Evolutionary conservation across 345 rosid species (phyloP).

Genomic region (Eucalyptus cloeziana): DNA sequence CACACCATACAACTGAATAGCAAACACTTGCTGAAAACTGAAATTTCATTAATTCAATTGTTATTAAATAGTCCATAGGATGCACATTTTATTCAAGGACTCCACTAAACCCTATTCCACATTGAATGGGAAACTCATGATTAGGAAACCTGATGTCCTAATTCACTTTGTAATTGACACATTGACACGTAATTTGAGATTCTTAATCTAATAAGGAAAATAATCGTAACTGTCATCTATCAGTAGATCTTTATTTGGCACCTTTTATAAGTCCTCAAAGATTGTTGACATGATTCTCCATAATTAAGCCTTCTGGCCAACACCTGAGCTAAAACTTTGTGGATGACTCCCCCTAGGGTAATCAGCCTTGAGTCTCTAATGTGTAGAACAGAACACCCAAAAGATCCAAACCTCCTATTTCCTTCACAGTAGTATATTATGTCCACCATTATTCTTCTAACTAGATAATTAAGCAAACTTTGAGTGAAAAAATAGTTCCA

Average conservation of each 20-base stretch:
- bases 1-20: neutral
- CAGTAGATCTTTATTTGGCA: neutral
- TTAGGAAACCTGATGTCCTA: neutral
- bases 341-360: neutral
- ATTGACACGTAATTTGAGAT: neutral
- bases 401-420: neutral
- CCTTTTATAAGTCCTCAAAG: neutral
- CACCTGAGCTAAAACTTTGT: neutral
- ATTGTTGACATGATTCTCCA: neutral
- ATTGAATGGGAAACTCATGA: neutral
- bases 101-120: neutral
- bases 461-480: neutral
- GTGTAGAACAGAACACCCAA: neutral
- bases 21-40: neutral
- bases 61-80: neutral
- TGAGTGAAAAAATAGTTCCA: neutral
- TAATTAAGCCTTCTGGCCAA: neutral
- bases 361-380: neutral
- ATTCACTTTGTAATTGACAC: neutral
- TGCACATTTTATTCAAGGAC: neutral
- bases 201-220: neutral
- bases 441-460: neutral
- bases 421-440: neutral
- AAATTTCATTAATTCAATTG: neutral
- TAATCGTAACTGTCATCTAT: neutral